These are phyloP conservation scores for Wickerhamiella occidentalis DNA, from an alignment of 805 yeast species.

Conservation along the genomic window DNA sequence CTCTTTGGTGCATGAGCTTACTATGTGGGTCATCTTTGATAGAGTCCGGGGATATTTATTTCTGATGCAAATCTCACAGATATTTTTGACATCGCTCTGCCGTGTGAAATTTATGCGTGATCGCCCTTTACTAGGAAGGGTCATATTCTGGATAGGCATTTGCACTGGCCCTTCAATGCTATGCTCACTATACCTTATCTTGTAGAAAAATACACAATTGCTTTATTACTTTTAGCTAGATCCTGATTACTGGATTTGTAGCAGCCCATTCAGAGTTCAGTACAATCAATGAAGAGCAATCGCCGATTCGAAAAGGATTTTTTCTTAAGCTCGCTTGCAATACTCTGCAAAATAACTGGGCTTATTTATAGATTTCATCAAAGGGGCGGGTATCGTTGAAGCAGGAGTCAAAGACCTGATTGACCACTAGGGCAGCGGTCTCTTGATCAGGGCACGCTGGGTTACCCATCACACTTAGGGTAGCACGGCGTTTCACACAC, in stretches of 20 bases:
- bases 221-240: not conserved
- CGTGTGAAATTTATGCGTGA: conserved; percentile 46
- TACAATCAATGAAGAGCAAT: too few species aligned
- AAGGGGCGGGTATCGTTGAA: conserved; percentile 93
- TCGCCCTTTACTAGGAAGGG: conserved; percentile 56
- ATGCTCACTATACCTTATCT: conserved; percentile 71
- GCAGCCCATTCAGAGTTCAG: too few species aligned
- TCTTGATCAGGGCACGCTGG: conserved; percentile 64
- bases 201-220: conserved; percentile 34
- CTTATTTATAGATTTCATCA: conserved; percentile 70
- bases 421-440: conserved; percentile 68
- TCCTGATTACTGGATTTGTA: too few species aligned
- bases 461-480: conserved; percentile 70
- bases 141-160: conserved; percentile 84
- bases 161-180: conserved; percentile 80
- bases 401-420: conserved; percentile 85
- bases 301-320: too few species aligned
- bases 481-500: conserved; percentile 83
- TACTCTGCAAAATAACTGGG: not conserved
- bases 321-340: not conserved
- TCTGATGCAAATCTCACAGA: conserved; percentile 71
- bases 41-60: conserved; percentile 71
- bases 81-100: conserved; percentile 62
- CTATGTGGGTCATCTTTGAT: conserved; percentile 80
- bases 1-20: conserved; percentile 75